These are phyloP conservation scores for Wickerhamiella infanticola DNA, from an alignment of 1,139 yeast genomes.

Conservation along the genomic window DNA sequence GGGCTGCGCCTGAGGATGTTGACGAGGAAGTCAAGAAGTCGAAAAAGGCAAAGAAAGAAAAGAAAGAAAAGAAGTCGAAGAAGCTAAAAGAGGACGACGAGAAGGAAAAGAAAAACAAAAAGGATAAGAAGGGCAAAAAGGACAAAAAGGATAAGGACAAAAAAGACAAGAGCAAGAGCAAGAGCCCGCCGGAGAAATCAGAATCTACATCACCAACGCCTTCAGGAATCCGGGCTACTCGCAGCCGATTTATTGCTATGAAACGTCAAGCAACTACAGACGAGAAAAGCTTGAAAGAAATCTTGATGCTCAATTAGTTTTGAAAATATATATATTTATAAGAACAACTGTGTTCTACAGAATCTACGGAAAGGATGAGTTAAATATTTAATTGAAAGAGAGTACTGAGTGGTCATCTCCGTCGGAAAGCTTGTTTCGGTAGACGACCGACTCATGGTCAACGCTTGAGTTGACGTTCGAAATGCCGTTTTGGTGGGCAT, in stretches of 20 bases:
- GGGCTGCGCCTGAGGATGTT: constrained; percentile 16
- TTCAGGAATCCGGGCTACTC: constrained; percentile 50
- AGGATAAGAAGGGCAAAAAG: constrained; percentile 44
- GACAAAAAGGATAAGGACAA: constrained; percentile 18
- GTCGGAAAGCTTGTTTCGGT: no score
- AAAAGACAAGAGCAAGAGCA: constrained; percentile 17
- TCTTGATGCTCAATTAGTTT: constrained; percentile 54
- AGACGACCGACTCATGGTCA: no score
- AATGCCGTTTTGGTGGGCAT: background rate
- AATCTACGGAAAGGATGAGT: background rate
- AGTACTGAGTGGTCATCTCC: no score
- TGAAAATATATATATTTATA: background rate
- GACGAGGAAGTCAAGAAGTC: constrained; percentile 10
- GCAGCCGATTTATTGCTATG: constrained; percentile 77
- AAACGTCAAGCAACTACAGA: constrained; percentile 87
- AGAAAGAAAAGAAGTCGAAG: constrained; percentile 19
- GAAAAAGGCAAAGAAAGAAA: constrained; percentile 18
- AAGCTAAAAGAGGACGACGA: constrained; percentile 40
- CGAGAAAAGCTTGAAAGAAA: constrained; percentile 74
- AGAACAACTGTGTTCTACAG: background rate
- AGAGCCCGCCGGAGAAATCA: constrained; percentile 6
- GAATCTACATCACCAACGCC: constrained; percentile 1
- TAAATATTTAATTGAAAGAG: no score
- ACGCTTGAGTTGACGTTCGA: no score
- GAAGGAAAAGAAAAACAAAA: constrained; percentile 59